Percentiles rank a stretch among this genome's conserved stretches.
Evolutionary conservation across 306 rosid genomes (phyloP).

Genomic region (Astragalus membranaceus): DNA sequence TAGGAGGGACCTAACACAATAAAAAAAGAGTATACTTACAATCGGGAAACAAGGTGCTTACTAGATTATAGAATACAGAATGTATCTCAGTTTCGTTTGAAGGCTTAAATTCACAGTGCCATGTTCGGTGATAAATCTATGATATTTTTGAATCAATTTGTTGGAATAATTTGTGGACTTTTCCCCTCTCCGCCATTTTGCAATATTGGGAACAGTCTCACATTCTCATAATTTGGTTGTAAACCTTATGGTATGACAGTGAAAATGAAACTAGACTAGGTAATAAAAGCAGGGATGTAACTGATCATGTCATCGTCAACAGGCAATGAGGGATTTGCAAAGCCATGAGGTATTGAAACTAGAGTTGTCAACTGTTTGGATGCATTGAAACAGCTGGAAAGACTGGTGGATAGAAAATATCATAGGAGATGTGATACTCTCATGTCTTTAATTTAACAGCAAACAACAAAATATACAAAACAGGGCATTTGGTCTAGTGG

Average conservation of each 20-base stretch:
- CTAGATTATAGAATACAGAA: background rate
- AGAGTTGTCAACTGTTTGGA: too few species aligned
- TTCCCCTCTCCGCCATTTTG: background rate
- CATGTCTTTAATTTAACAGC: too few species aligned
- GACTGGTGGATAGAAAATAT: too few species aligned
- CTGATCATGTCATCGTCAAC: conserved; percentile 17
- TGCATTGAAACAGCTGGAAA: too few species aligned
- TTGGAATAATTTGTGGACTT: background rate
- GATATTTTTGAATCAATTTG: background rate
- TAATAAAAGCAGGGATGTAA: conserved; percentile 2
- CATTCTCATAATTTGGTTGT: background rate
- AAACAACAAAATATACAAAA: too few species aligned
- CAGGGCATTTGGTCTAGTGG: too few species aligned
- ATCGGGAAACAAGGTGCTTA: background rate
- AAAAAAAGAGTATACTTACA: background rate
- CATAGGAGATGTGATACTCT: too few species aligned
- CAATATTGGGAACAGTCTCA: background rate
- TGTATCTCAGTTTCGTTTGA: background rate
- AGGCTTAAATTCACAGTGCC: background rate
- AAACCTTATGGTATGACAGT: background rate
- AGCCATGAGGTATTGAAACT: too few species aligned
- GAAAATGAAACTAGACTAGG: background rate
- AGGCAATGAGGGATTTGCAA: conserved; percentile 20
- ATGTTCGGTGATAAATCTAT: background rate
- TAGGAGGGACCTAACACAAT: too few species aligned